These are phyloP conservation scores for Neospermospora avenae DNA, from an alignment of 2,329 filamentous ascomycete genomes.

Conservation along the genomic window DNA sequence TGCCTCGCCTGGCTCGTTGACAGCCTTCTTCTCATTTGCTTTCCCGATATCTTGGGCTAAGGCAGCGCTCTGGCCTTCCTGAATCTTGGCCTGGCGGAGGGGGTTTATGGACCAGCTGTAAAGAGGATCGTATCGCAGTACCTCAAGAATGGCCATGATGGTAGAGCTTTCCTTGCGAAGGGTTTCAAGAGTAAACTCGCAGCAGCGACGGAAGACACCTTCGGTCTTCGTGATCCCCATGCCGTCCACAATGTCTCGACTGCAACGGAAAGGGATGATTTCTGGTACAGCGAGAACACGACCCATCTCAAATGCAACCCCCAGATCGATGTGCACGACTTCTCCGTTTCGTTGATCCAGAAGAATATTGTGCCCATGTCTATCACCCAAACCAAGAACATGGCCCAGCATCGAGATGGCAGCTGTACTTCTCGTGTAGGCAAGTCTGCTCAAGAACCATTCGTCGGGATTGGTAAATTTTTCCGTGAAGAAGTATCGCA, in stretches of 20 bases:
- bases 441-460: slow-evolving; percentile 86
- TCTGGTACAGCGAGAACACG: slow-evolving; percentile 94
- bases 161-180: slow-evolving; percentile 92
- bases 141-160: slow-evolving; percentile 98
- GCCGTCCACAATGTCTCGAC: slow-evolving; percentile 90
- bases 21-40: slow-evolving; percentile 33
- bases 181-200: slow-evolving; percentile 94
- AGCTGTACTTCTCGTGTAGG: slow-evolving; percentile 90
- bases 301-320: slow-evolving; percentile 95
- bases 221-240: slow-evolving; percentile 96
- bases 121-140: slow-evolving; percentile 94
- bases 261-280: slow-evolving; percentile 91
- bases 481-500: slow-evolving; percentile 97
- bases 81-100: slow-evolving; percentile 60
- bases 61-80: slow-evolving; percentile 53
- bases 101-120: slow-evolving; percentile 92
- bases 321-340: slow-evolving; percentile 94
- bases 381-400: slow-evolving; percentile 86
- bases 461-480: slow-evolving; percentile 90
- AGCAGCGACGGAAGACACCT: slow-evolving; percentile 95
- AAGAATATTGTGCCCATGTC: slow-evolving; percentile 95
- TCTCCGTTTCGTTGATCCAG: slow-evolving; percentile 87
- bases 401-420: slow-evolving; percentile 95
- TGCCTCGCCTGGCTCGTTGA: slow-evolving; percentile 70
- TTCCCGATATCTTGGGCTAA: slow-evolving; percentile 30